phyloP scores from a whole-genome alignment of 148 eudicot species.

The Rhododendron kiyosumense region DNA sequence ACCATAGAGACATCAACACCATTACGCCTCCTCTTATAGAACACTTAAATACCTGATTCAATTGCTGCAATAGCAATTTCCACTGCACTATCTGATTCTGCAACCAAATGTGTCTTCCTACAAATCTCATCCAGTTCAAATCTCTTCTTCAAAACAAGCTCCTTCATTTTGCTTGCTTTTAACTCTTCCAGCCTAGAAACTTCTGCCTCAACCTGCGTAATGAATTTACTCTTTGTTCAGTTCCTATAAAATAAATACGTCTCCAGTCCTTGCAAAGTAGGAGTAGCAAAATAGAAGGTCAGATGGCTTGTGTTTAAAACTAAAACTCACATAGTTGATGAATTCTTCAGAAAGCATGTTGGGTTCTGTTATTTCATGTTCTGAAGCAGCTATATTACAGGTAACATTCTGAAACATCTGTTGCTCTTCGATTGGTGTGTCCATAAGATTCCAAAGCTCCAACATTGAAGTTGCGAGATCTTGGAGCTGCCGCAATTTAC shows the following conservation, averaged over 20 bases:
- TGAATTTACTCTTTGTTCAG: slow-evolving; percentile 6
- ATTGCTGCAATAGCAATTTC: slow-evolving; percentile 63
- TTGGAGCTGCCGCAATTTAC: slow-evolving; percentile 41
- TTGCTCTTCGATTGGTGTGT: slow-evolving; percentile 62
- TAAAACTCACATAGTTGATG: slow-evolving; percentile 38
- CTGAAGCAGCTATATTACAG: slow-evolving; percentile 54
- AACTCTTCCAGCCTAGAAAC: slow-evolving; percentile 79
- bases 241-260: background rate
- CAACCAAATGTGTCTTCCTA: slow-evolving; percentile 72
- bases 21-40: background rate
- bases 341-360: slow-evolving; percentile 47
- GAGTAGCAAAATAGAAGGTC: background rate
- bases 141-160: slow-evolving; percentile 83
- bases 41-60: slow-evolving; percentile 55
- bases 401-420: slow-evolving; percentile 50
- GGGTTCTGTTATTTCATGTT: slow-evolving; percentile 52
- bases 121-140: slow-evolving; percentile 79
- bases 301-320: background rate
- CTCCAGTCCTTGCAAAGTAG: background rate
- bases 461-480: slow-evolving; percentile 51
- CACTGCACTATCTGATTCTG: slow-evolving; percentile 44
- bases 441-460: slow-evolving; percentile 75
- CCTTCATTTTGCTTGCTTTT: slow-evolving; percentile 90
- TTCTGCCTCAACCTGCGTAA: slow-evolving; percentile 74
- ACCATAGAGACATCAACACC: background rate